Evolutionary conservation across 345 rosid species (phyloP).

Genomic region (Adansonia digitata): DNA sequence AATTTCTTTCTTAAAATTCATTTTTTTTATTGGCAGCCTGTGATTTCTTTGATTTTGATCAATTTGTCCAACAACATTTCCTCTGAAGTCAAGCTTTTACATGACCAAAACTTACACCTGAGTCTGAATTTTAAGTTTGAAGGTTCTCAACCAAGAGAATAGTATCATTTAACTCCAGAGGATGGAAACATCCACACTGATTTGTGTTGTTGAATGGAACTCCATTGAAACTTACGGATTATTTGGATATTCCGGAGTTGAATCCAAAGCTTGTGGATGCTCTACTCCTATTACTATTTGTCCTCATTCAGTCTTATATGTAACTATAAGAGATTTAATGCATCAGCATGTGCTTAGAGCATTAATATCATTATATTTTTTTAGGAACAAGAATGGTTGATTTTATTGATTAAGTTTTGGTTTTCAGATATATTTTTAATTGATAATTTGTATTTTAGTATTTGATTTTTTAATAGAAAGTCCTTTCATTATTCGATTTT

Average conservation of each 20-base stretch:
- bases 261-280: slow-evolving; percentile 34
- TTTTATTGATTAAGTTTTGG: too few relatives aligned
- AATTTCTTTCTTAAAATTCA: not conserved
- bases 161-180: slow-evolving; percentile 57
- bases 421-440: too few relatives aligned
- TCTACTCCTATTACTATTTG: slow-evolving; percentile 28
- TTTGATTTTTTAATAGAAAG: too few relatives aligned
- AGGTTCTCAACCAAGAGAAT: slow-evolving; percentile 28
- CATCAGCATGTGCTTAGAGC: slow-evolving; percentile 54
- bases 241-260: slow-evolving; percentile 33
- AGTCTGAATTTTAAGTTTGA: not conserved
- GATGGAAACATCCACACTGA: slow-evolving; percentile 55
- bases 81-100: slow-evolving; percentile 25
- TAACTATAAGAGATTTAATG: slow-evolving; percentile 39
- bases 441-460: too few relatives aligned
- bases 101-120: slow-evolving; percentile 28
- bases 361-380: too few relatives aligned
- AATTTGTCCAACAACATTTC: slow-evolving; percentile 45
- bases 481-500: too few relatives aligned
- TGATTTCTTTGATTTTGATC: slow-evolving; percentile 38
- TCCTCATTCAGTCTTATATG: slow-evolving; percentile 38
- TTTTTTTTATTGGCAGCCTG: slow-evolving; percentile 27
- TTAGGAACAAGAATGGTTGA: too few relatives aligned
- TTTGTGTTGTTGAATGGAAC: too few relatives aligned
- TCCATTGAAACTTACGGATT: slow-evolving; percentile 36